phyloP scores from a whole-genome alignment of 305 asterid species.

The Fraxinus sp. region DNA sequence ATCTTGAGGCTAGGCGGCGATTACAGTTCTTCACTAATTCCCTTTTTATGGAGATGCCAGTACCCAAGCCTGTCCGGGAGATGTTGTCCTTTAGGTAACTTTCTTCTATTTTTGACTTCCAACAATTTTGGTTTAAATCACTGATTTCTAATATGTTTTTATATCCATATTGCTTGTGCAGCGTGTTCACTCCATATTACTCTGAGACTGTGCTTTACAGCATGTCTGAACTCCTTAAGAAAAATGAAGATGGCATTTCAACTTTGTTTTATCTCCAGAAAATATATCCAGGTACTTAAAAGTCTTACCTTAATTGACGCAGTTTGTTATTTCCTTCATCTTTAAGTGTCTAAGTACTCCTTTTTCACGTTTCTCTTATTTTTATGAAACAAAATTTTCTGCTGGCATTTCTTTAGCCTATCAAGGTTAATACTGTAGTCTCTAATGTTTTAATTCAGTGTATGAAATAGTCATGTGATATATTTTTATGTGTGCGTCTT shows the following conservation, averaged over 20 bases:
- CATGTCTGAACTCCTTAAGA: conserved; percentile 86
- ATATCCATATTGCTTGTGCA: conserved; percentile 38
- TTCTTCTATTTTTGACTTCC: conserved; percentile 5
- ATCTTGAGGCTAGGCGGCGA: conserved; percentile 94
- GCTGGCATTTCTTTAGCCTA: neutral
- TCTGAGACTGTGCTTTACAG: conserved; percentile 97
- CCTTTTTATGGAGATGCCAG: conserved; percentile 96
- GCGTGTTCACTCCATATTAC: conserved; percentile 95
- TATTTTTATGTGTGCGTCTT: neutral
- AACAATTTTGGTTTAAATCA: conserved; percentile 7
- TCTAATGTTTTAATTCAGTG: neutral
- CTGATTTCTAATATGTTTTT: conserved; percentile 9
- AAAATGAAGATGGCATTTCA: conserved; percentile 96
- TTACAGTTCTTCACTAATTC: conserved; percentile 89
- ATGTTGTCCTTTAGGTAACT: conserved; percentile 85
- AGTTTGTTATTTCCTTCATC: conserved; percentile 14
- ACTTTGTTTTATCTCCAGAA: conserved; percentile 95
- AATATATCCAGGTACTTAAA: conserved; percentile 79
- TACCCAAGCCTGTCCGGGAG: conserved; percentile 78
- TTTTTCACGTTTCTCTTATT: neutral
- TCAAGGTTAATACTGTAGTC: neutral
- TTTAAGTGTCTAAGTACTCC: neutral
- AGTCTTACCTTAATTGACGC: conserved; percentile 22
- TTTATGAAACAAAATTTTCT: conserved; percentile 1
- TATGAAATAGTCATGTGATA: neutral